Evolutionary conservation across 2,329 filamentous ascomycete genomes (phyloP).

Genomic region (Fusarium torreyae): DNA sequence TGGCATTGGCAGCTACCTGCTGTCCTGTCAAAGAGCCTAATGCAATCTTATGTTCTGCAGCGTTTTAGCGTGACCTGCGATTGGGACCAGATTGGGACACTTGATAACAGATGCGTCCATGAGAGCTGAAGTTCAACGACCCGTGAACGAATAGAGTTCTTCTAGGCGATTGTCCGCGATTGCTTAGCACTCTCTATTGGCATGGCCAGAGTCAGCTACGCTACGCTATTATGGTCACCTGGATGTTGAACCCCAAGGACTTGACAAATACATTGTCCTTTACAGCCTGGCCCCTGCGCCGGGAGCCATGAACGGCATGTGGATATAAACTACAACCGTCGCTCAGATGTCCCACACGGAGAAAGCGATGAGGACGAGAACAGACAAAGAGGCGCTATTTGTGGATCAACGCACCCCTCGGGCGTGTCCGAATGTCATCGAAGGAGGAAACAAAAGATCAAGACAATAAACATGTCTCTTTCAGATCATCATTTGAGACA

Average conservation of each 20-base stretch:
- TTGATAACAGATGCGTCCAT: slow-evolving; percentile 4
- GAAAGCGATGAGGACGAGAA: slow-evolving; percentile 32
- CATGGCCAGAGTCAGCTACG: slow-evolving; percentile 4
- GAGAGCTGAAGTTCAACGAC: slow-evolving; percentile 6
- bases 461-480: slow-evolving; percentile 5
- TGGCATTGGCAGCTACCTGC: background rate
- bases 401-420: slow-evolving; percentile 19
- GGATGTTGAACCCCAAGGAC: background rate
- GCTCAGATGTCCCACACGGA: slow-evolving; percentile 25
- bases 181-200: slow-evolving; percentile 3
- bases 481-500: slow-evolving; percentile 25
- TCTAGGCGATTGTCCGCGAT: slow-evolving; percentile 1
- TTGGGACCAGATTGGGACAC: slow-evolving; percentile 4
- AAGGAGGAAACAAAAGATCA: slow-evolving; percentile 21
- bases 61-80: slow-evolving; percentile 17
- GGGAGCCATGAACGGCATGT: slow-evolving; percentile 39
- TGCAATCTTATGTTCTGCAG: slow-evolving; percentile 48
- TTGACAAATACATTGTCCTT: slow-evolving; percentile 5
- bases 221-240: slow-evolving; percentile 8
- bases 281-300: slow-evolving; percentile 13
- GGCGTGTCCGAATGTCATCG: background rate
- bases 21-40: slow-evolving; percentile 25
- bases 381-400: slow-evolving; percentile 18
- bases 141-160: slow-evolving; percentile 23
- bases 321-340: slow-evolving; percentile 34